phyloP scores from a whole-genome alignment of 2,329 filamentous ascomycete species.

The Knufia petricola region DNA sequence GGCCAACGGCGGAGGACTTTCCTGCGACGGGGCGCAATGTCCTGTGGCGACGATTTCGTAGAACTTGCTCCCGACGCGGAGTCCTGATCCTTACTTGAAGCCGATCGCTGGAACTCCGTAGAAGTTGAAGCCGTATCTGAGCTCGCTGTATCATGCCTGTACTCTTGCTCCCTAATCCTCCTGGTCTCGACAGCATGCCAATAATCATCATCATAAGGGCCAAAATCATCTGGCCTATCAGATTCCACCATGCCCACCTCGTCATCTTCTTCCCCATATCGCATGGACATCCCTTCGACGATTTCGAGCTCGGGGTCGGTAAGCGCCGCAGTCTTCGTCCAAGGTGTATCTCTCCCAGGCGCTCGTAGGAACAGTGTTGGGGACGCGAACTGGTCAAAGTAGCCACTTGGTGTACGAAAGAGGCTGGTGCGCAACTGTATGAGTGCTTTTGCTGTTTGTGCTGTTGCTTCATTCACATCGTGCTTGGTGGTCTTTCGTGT shows the following conservation, averaged over 20 bases:
- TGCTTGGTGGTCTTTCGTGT: neutral
- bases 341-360: constrained; percentile 30
- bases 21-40: constrained; percentile 11
- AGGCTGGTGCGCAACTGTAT: constrained; percentile 29
- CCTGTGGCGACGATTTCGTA: neutral
- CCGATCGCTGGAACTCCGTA: too few species aligned
- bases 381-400: constrained; percentile 37
- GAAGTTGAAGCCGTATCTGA: neutral
- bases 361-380: constrained; percentile 35
- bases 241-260: constrained; percentile 3
- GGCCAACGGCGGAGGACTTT: constrained; percentile 22
- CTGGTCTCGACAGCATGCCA: neutral
- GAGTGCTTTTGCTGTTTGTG: constrained; percentile 16
- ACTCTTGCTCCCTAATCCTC: neutral
- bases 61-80: neutral
- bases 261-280: constrained; percentile 4
- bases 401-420: constrained; percentile 31
- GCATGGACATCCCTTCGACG: constrained; percentile 1
- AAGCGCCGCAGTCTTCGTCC: constrained; percentile 7
- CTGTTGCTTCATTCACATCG: constrained; percentile 9
- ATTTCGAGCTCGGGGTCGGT: constrained; percentile 11
- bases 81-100: neutral
- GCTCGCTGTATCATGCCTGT: neutral
- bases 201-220: constrained; percentile 11
- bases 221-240: constrained; percentile 2